Evolutionary conservation across 352 stramenopile genomes (phyloP).

Genomic region (Phytophthora vignae): DNA sequence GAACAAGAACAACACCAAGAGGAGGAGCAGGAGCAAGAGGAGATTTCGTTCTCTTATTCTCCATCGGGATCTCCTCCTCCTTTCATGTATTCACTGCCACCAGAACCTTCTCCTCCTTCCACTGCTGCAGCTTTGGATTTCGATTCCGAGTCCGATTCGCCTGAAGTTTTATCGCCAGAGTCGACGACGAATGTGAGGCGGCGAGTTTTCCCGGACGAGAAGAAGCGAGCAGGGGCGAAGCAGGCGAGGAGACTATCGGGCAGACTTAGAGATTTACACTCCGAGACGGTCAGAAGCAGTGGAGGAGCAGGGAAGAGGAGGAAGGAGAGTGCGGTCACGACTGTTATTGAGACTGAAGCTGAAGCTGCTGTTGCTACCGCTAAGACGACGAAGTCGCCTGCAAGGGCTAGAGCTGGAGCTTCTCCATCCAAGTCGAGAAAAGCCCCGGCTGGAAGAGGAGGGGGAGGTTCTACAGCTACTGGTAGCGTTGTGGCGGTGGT

Average conservation of each 20-base stretch:
- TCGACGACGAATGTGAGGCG: constrained; percentile 9
- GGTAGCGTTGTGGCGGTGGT: constrained; percentile 34
- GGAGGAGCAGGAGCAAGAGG: constrained; percentile 3
- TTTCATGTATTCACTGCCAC: constrained; percentile 19
- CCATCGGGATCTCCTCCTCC: constrained; percentile 23
- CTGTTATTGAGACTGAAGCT: not conserved
- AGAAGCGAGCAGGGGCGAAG: constrained; percentile 7
- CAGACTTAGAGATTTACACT: constrained; percentile 27
- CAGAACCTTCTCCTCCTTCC: not conserved
- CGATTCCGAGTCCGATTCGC: not conserved
- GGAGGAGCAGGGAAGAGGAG: constrained; percentile 6
- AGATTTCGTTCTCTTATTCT: constrained; percentile 32
- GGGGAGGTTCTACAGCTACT: constrained; percentile 8
- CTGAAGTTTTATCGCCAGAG: constrained; percentile 19
- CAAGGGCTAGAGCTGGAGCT: constrained; percentile 1
- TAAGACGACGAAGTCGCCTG: constrained; percentile 2
- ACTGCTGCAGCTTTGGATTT: not conserved
- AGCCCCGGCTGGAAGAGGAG: constrained; percentile 4
- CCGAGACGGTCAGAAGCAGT: constrained; percentile 16
- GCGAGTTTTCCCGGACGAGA: constrained; percentile 12
- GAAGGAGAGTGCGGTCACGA: constrained; percentile 4
- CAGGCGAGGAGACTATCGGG: constrained; percentile 34
- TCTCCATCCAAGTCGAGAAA: constrained; percentile 8
- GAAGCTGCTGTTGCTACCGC: not conserved
- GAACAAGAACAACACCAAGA: not conserved